Percentiles rank a stretch among this genome's conserved stretches.
Evolutionary conservation across 768 basidiomycete genomes (phyloP).

Genomic region (Boletus barrowsii): DNA sequence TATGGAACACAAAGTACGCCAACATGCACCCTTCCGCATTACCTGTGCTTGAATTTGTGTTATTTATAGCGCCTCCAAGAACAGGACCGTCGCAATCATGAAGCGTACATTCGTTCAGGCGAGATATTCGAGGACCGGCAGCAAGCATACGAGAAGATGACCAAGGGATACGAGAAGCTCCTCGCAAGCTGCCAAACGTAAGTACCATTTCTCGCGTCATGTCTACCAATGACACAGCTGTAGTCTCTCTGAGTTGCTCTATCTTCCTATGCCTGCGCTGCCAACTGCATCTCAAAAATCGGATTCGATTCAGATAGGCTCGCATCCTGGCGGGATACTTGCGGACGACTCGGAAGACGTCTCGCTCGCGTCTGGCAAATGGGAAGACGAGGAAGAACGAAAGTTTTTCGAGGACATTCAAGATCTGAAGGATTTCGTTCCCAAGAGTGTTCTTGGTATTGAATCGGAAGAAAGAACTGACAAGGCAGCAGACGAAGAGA

Average conservation of each 20-base stretch:
- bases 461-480: conserved; percentile 39
- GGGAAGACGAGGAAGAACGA: conserved; percentile 97
- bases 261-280: conserved; percentile 75
- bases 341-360: conserved; percentile 59
- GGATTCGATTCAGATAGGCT: conserved; percentile 77
- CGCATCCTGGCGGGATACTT: conserved; percentile 37
- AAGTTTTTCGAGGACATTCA: conserved; percentile 91
- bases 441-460: conserved; percentile 80
- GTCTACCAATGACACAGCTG: conserved; percentile 8
- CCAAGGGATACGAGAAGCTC: conserved; percentile 90
- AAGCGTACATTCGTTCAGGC: conserved; percentile 98
- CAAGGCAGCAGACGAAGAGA: conserved; percentile 41
- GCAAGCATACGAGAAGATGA: conserved; percentile 99
- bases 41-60: neutral
- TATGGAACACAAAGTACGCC: conserved; percentile 81
- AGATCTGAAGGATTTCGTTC: conserved; percentile 90
- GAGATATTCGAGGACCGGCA: conserved; percentile 99
- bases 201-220: conserved; percentile 23
- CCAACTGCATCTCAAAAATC: conserved; percentile 79
- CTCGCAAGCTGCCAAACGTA: conserved; percentile 86
- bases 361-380: conserved; percentile 63
- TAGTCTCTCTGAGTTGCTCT: conserved; percentile 90
- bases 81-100: conserved; percentile 94
- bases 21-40: neutral
- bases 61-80: conserved; percentile 81